Conservation (phyloP, 2,329 filamentous ascomycete genomes). For the Penicillium sp. region DNA sequence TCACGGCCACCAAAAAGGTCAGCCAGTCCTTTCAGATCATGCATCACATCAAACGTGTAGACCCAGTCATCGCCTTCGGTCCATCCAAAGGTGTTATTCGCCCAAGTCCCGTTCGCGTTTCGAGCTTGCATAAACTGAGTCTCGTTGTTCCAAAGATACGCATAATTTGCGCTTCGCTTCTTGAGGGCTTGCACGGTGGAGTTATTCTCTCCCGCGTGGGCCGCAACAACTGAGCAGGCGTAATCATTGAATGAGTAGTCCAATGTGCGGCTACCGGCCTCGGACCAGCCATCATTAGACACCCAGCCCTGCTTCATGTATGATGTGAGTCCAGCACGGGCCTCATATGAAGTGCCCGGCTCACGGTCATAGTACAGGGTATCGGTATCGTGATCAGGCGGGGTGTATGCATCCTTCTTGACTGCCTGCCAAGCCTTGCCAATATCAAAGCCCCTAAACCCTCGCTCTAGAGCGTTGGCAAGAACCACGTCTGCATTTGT, state of each 20-base stretch:
- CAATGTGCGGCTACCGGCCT: slow-evolving; percentile 49
- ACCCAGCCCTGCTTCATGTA: slow-evolving; percentile 50
- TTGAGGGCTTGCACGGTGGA: slow-evolving; percentile 34
- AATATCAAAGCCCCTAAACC: slow-evolving; percentile 48
- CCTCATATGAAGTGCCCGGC: slow-evolving; percentile 48
- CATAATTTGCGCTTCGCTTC: slow-evolving; percentile 44
- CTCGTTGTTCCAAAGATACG: slow-evolving; percentile 44
- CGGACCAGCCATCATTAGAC: slow-evolving; percentile 50
- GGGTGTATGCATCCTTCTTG: slow-evolving; percentile 47
- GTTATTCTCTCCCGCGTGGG: slow-evolving; percentile 38
- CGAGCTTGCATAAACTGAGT: slow-evolving; percentile 51
- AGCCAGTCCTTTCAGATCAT: slow-evolving; percentile 47
- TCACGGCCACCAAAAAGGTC: slow-evolving; percentile 40
- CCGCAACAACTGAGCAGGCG: slow-evolving; percentile 45
- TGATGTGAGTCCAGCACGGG: slow-evolving; percentile 47
- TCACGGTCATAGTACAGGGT: slow-evolving; percentile 52
- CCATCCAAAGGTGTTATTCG: slow-evolving; percentile 48
- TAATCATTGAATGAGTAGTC: slow-evolving; percentile 52
- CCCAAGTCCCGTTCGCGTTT: slow-evolving; percentile 50
- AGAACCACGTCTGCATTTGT: slow-evolving; percentile 52
- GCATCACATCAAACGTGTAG: slow-evolving; percentile 53
- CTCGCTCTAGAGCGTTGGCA: slow-evolving; percentile 48
- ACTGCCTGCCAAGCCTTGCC: slow-evolving; percentile 48
- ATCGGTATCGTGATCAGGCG: slow-evolving; percentile 47
- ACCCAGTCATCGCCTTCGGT: slow-evolving; percentile 53